Base-by-base conservation (phyloP, 345 rosid species). In the Mallotus nudiflorus region DNA sequence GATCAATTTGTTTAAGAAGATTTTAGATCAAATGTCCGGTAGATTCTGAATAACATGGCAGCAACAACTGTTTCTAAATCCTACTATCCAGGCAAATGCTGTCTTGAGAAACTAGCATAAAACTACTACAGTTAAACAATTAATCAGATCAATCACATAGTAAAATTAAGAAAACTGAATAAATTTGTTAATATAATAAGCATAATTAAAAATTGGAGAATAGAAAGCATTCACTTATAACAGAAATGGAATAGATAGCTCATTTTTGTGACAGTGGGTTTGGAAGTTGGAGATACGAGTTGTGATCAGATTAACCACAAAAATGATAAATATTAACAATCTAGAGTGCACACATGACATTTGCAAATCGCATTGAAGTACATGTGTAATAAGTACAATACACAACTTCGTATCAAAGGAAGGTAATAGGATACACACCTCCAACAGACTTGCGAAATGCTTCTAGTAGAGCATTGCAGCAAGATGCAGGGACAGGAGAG, bases 401-500 rank as follows among this genome's bases (percentile, higher is more conserved):
- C 33, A 39, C 42, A 15, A 29, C 20, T 7, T 46, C 69, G 24
- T n/a, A 58, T 71, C 46, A 52, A 35, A 70, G 49, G 35, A 76
- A 66, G 70, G 81, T 28, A 44, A 50, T 62, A 24, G 67, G 50
- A 37, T 22, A 62, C 44, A 66, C 58, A 75, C 65, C 62, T 62
- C 51, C 27, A 66, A 67, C 50, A 73, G 57, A 85, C 98, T 95
- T 90, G 91, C 99, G 89, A 84, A 89, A 89, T 70, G 99, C 92
- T 84, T 89, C 91, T 35, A 95, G 84, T 60, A 95, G 89, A 24
- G 98, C 99, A 64, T 86, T 89, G 86, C 99, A 95, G 82, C 99
- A 95, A 48, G 98, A 89, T 74, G 98, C 96, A 65, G 99, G 99
- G 68, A 95, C 97, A 9, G 99, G 99, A 82, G 98, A 90, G 59